phyloP scores from a whole-genome alignment of 176 grass and related monocot genomes.

The Alloteropsis semialata region DNA sequence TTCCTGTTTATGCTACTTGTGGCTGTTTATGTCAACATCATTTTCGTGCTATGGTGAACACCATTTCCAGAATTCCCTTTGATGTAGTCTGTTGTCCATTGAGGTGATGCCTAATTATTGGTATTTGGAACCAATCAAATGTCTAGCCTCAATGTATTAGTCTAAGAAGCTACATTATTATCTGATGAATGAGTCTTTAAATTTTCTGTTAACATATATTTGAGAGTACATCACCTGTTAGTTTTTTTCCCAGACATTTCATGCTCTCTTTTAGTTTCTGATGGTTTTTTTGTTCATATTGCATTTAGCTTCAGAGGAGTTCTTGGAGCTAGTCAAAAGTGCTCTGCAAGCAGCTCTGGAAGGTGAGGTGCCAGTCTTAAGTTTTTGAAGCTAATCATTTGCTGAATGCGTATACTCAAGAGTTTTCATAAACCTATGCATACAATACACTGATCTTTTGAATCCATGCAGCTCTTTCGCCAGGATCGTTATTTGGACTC shows the following conservation, averaged over 20 bases:
- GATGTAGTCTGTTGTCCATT: neutral
- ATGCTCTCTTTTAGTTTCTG: conserved; percentile 17
- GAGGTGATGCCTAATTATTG: neutral
- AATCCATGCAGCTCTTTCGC: conserved; percentile 66
- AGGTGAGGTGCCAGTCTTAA: conserved; percentile 45
- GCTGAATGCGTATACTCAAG: neutral
- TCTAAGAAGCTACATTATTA: neutral
- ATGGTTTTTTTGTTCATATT: conserved; percentile 21
- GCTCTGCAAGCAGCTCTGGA: conserved; percentile 94
- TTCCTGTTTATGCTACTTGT: neutral
- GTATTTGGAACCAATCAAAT: neutral
- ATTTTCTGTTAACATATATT: neutral
- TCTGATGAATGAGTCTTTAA: neutral
- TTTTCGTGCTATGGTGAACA: neutral
- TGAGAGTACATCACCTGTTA: neutral
- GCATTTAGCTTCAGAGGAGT: conserved; percentile 89
- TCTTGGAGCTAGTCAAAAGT: conserved; percentile 94
- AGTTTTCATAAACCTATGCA: conserved; percentile 2
- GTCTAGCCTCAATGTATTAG: neutral
- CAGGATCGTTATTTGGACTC: conserved; percentile 92
- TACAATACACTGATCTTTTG: conserved; percentile 30
- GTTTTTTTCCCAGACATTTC: neutral
- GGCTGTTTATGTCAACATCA: neutral
- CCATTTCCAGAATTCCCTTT: neutral
- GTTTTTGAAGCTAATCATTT: conserved; percentile 21